Evolutionary conservation across 2,329 filamentous ascomycete species (phyloP).

Genomic region (Talaromyces sp.): DNA sequence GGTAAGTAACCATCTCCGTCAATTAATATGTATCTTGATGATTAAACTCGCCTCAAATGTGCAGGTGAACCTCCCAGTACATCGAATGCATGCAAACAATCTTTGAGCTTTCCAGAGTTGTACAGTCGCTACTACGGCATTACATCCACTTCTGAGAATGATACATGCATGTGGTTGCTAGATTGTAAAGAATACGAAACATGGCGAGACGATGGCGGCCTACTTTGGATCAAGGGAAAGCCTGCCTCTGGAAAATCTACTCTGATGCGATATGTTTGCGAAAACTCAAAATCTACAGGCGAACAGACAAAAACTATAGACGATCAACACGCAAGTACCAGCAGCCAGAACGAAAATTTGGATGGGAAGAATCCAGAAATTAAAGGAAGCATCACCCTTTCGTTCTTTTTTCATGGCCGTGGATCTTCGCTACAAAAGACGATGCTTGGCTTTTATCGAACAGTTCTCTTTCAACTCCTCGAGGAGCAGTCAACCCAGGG

Average conservation of each 20-base stretch:
- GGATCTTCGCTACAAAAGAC: background rate
- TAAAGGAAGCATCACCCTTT: background rate
- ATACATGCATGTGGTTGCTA: background rate
- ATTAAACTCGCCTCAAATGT: background rate
- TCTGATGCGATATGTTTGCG: background rate
- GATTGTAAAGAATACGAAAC: background rate
- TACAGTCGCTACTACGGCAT: background rate
- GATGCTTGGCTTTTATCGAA: background rate
- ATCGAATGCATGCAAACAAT: background rate
- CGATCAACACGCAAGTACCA: background rate
- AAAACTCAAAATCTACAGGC: background rate
- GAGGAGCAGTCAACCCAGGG: background rate
- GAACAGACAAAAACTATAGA: background rate
- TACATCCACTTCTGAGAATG: background rate
- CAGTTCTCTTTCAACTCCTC: background rate
- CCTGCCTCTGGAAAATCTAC: background rate
- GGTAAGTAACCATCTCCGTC: background rate
- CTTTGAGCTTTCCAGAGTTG: background rate
- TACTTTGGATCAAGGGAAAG: background rate
- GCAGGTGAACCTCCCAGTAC: background rate
- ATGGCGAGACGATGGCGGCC: background rate
- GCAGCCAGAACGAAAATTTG: no score
- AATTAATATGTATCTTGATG: background rate
- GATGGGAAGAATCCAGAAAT: background rate
- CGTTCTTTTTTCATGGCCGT: background rate